Conservation (phyloP, 441 rosid genomes). For the Erodium texanum region DNA sequence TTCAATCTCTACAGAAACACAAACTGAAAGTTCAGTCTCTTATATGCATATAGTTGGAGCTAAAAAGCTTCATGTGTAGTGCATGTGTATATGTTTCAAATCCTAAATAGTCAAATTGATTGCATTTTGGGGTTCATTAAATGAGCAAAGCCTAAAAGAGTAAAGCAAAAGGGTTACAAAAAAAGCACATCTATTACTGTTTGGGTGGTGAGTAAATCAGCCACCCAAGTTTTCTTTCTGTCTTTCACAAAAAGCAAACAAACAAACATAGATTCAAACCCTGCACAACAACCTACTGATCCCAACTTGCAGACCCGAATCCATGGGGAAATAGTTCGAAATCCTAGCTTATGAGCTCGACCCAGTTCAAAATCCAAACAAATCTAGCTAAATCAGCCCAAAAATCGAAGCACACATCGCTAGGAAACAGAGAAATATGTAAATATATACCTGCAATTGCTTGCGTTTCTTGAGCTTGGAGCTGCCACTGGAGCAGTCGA, state of each 20-base stretch:
- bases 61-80: too few relatives aligned
- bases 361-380: background rate
- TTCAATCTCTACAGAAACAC: too few relatives aligned
- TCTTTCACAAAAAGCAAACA: too few relatives aligned
- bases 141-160: background rate
- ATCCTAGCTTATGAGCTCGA: background rate
- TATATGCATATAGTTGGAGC: too few relatives aligned
- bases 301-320: too few relatives aligned
- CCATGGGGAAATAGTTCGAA: background rate
- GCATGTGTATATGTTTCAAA: background rate
- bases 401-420: too few relatives aligned
- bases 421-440: background rate
- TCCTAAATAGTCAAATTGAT: background rate
- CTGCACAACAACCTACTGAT: background rate
- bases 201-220: background rate
- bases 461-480: constrained; percentile 49
- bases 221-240: background rate
- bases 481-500: constrained; percentile 52
- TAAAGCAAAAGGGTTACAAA: background rate
- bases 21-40: too few relatives aligned
- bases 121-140: background rate
- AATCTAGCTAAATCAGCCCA: background rate
- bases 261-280: too few relatives aligned
- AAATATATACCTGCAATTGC: constrained; percentile 56
- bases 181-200: background rate